Conservation (phyloP, 2,329 filamentous ascomycete genomes). For the Coniochaeta ligniaria region DNA sequence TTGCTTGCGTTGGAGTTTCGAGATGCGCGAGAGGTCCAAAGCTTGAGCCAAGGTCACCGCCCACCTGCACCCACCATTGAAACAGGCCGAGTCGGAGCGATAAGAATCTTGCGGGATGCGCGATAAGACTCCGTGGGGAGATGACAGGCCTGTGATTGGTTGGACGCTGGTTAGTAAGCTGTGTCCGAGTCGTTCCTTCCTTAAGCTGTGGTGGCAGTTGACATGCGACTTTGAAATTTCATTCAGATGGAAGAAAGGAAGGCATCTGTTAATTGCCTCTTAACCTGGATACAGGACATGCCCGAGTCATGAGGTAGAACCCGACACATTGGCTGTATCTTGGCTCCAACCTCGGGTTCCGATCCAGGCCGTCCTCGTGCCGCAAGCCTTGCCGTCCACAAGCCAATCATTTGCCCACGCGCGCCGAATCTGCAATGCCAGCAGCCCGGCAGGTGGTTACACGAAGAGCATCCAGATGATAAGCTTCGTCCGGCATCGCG, state of each 20-base stretch:
- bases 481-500: neutral
- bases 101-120: neutral
- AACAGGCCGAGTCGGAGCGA: neutral
- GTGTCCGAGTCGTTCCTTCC: neutral
- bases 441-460: neutral
- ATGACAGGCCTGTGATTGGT: neutral
- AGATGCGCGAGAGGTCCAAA: neutral
- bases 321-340: neutral
- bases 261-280: neutral
- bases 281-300: no score
- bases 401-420: neutral
- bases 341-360: neutral
- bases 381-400: neutral
- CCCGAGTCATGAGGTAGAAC: neutral
- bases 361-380: neutral
- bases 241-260: neutral
- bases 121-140: neutral
- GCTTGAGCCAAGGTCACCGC: neutral
- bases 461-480: neutral
- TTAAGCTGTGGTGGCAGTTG: neutral
- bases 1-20: neutral
- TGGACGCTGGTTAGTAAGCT: neutral
- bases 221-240: no score
- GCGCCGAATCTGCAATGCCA: neutral
- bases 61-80: neutral